Base-by-base conservation (phyloP, 352 stramenopile species). In the Phytophthora citricola region DNA sequence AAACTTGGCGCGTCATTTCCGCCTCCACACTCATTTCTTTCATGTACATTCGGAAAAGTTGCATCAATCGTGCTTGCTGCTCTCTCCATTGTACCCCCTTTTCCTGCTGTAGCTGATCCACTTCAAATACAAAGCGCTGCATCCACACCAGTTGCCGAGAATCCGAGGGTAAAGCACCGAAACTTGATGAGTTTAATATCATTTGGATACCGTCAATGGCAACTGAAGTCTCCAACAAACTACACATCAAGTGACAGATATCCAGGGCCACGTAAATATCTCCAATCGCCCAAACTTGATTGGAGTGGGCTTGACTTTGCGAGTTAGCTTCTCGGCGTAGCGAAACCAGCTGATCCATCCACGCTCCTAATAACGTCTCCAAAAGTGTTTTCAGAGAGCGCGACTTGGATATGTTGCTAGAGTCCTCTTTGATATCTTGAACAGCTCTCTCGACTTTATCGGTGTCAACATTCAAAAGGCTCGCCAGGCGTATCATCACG, bases 221-320 rank as follows among this genome's bases (percentile, higher is more conserved):
- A 5, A 61, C 63, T 1, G 70, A 76, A 14, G 67, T 57, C 14
- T 78, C 63, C 41, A 83, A 11, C 31, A 83, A 67, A 8, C 70
- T 44, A 20, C 56, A 48, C 79, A 86, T 83, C 47, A 88, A 73
- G 39, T 80, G 58, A 14, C 75, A 83, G 40, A 88, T 74, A 49
- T 73, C 73, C 24, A 88, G 20, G n/a, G 51, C 75, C 24, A 81
- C 46, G 59, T 71, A 85, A 41, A 88, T 64, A 50, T 88, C 36
- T 43, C 57, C 6, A 38, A 7, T 17, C 43, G 26, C 6, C 55
- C 10, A 20, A n/a, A 8, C 5, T 39, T 48, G 34, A 5, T 65
- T 40, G 20, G 34, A 14, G 9, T 63, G 34, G 14, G 56, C 10
- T 49, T 47, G 50, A 36, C 9, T 14, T 36, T 36, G 31, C 9